Evolutionary conservation across 140 eudicot species (phyloP).

Genomic region (Anethum foeniculum): DNA sequence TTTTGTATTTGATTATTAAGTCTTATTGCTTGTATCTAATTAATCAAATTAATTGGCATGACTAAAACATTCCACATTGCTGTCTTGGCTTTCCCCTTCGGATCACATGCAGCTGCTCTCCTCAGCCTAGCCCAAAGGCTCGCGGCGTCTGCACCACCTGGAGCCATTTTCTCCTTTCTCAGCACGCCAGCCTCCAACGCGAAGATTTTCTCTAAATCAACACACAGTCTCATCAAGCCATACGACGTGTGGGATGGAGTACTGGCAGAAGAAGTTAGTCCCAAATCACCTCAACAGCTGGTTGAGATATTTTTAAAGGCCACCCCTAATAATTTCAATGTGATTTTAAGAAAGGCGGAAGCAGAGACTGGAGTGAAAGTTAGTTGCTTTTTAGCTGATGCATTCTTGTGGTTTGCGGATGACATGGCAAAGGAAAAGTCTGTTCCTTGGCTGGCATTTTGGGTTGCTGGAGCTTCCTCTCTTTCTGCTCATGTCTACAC

Average conservation of each 20-base stretch:
- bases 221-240: not conserved
- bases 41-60: not conserved
- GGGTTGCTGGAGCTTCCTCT: constrained; percentile 33
- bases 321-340: constrained; percentile 19
- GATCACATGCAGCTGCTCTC: constrained; percentile 29
- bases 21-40: not conserved
- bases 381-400: constrained; percentile 29
- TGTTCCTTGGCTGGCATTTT: constrained; percentile 39
- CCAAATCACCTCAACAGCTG: constrained; percentile 12
- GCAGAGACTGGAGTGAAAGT: constrained; percentile 20
- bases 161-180: constrained; percentile 25
- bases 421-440: constrained; percentile 26
- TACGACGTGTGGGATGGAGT: constrained; percentile 14
- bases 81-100: constrained; percentile 38
- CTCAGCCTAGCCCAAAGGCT: constrained; percentile 16
- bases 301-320: constrained; percentile 26
- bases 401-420: constrained; percentile 35
- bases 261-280: not conserved
- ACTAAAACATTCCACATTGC: constrained; percentile 19
- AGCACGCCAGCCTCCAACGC: constrained; percentile 13
- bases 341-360: constrained; percentile 24
- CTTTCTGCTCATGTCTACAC: constrained; percentile 31
- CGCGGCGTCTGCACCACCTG: constrained; percentile 26
- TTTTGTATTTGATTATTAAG: not conserved
- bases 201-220: not conserved